Percentiles rank a stretch among this genome's conserved stretches.
These are phyloP conservation scores for Yamadazyma diospyri DNA, from an alignment of 1,139 yeast species.

Conservation along the genomic window DNA sequence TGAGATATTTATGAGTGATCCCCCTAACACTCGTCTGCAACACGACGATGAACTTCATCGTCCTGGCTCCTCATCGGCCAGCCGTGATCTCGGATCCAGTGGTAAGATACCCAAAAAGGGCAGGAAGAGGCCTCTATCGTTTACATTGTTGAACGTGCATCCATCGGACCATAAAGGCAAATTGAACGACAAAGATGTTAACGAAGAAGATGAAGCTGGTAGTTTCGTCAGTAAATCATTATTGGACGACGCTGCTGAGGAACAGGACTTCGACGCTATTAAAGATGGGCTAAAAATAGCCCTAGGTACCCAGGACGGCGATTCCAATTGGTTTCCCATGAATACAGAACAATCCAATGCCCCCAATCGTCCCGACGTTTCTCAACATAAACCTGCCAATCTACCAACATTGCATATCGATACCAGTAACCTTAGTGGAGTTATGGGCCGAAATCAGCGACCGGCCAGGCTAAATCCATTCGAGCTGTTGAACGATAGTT, in stretches of 20 bases:
- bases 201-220: no score
- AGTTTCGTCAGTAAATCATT: constrained; percentile 11
- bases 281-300: constrained; percentile 38
- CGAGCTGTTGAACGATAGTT: not conserved
- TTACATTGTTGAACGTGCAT: constrained; percentile 4
- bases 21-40: no score
- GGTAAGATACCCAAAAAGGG: constrained; percentile 2
- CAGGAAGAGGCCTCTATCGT: constrained; percentile 6
- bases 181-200: not conserved
- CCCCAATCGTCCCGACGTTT: not conserved
- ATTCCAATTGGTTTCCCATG: constrained; percentile 32
- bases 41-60: no score
- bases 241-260: constrained; percentile 23
- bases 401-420: not conserved
- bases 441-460: not conserved
- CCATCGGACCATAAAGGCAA: not conserved
- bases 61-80: no score
- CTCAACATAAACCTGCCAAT: not conserved
- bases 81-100: no score
- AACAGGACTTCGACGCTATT: constrained; percentile 32
- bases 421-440: not conserved
- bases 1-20: no score
- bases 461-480: constrained; percentile 1
- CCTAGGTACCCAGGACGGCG: constrained; percentile 26
- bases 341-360: not conserved